Evolutionary conservation across 768 basidiomycete species (phyloP), one percentile per base, ranked within the genome.

Genomic region (Lyophyllum decastes): DNA sequence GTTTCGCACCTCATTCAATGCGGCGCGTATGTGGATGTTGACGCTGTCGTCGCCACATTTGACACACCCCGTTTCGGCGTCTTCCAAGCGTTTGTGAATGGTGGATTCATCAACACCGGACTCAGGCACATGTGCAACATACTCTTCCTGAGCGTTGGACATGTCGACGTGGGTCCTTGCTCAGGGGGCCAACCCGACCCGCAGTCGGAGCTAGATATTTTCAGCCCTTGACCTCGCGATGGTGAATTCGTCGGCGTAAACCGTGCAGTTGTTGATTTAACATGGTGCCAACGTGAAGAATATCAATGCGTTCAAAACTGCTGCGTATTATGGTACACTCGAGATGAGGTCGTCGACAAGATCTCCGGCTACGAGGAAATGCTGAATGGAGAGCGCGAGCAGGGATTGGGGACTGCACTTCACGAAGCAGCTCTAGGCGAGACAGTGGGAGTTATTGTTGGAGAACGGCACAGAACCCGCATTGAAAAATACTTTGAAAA

Each of bases 381-480:
- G 55, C 25, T 35, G 52, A 19, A 21, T 2, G 45, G 24, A 1
- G 61, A 64, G 53, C 54, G 61, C n/a, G 50, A 52, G 40, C 33
- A 54, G 7, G 64, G 64, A 10, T 41, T 64, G 8, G 64, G 64
- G 40, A 64, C 58, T 2, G 64, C 61, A 24, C 52, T 64, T 12
- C 59, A 62, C 35, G 58, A 57, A 14, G 58, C 64, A 6, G 64
- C 61, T 22, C 34, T 40, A 17, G 30, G 45, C n/a, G 55, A 55
- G 22, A 55, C 61, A 5, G 30, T 55, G 10, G n/a, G 44, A 35
- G 22, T 21, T 47, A 4, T 55, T 56, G 38, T 44, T 56, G 35
- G 46, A 53, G 30, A 35, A 12, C 7, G 54, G 55, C 19, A 51
- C 59, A 1, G 55, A 49, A 35, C 55, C 41, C 17, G 11, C 19